Evolutionary conservation across 2,329 filamentous ascomycete genomes (phyloP), one percentile per base, ranked within the genome.

Genomic region (Fusarium xylarioides): DNA sequence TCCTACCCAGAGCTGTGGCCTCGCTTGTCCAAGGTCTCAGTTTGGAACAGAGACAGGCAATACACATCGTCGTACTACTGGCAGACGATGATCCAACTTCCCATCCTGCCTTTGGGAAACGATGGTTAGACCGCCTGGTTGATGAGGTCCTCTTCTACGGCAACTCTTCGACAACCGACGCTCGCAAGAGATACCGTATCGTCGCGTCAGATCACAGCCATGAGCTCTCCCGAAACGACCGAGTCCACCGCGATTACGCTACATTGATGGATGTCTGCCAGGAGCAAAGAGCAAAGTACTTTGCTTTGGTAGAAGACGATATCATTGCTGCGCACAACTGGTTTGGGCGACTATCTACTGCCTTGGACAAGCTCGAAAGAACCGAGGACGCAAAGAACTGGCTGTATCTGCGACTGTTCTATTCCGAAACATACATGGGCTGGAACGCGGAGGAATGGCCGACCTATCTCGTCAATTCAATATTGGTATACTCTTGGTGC

Each of bases 361-460:
- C 23, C 0, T 14, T 68, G 14, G 58, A 37, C 4, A 77, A 73
- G 6, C 66, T 80, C 18, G 64, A 72, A 16, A 44, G 70, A 16
- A 72, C 76, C 9, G 78, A 80, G 52, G 56, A 68, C 2, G 42
- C 46, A 26, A 60, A 28, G 44, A 66, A 53, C 11, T 81, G 80
- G 80, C 60, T 81, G 16, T 82, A 82, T 52, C 74, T 82, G 12
- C 73, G 81, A 21, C 72, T 82, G 2, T 82, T 82, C 53, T 82
- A 81, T 50, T 79, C 80, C 1, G 81, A 82, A 49, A 76, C 74
- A 4, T 80, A 80, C 40, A 71, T 82, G 42, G 80, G 80, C 7
- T 82, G 81, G 80, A 82, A 82, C 57, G 77, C 74, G 2, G 79
- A 81, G 53, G 75, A 81, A 49, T 82, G 79, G 80, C 70, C 62